Conservation (phyloP, 164 flowering plant genomes). For the Piper betle region DNA sequence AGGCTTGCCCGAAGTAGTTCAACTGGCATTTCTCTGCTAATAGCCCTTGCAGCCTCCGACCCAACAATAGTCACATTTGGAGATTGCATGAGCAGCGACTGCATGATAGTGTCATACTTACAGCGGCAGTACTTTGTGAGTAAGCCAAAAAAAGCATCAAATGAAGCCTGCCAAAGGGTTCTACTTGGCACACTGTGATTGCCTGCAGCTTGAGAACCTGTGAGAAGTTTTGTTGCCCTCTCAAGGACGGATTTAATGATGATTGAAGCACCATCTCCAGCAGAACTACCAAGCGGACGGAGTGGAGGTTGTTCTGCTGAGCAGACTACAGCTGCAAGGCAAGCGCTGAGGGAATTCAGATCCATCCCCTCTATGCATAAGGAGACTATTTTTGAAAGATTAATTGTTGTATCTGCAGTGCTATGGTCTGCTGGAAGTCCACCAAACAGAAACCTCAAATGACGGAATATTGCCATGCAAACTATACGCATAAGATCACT, state of each 20-base stretch:
- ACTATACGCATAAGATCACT: conserved; percentile 67
- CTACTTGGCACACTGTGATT: conserved; percentile 39
- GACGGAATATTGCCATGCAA: conserved; percentile 90
- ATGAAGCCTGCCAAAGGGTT: conserved; percentile 83
- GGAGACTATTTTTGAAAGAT: conserved; percentile 46
- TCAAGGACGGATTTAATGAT: conserved; percentile 67
- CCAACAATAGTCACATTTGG: conserved; percentile 25
- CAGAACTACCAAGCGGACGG: conserved; percentile 77
- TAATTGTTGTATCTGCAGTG: conserved; percentile 40
- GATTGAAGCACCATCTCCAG: conserved; percentile 82
- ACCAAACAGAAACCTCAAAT: conserved; percentile 82
- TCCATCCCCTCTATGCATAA: conserved; percentile 60
- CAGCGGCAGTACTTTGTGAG: conserved; percentile 68
- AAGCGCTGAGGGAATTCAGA: conserved; percentile 71
- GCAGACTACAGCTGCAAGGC: conserved; percentile 89
- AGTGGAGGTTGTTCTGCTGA: conserved; percentile 91
- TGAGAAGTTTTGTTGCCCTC: conserved; percentile 67
- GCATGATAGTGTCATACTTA: conserved; percentile 69
- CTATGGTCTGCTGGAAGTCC: conserved; percentile 47
- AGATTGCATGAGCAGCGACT: conserved; percentile 34
- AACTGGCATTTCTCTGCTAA: conserved; percentile 76
- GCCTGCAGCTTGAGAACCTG: conserved; percentile 40
- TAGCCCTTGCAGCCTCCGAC: conserved; percentile 53
- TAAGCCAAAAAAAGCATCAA: conserved; percentile 74
- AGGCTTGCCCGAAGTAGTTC: conserved; percentile 80